A percentile compares a stretch with the other conserved stretches of the same genome.
Conservation (phyloP, 1,284 basidiomycete species). For the Acaromyces ingoldii region DNA sequence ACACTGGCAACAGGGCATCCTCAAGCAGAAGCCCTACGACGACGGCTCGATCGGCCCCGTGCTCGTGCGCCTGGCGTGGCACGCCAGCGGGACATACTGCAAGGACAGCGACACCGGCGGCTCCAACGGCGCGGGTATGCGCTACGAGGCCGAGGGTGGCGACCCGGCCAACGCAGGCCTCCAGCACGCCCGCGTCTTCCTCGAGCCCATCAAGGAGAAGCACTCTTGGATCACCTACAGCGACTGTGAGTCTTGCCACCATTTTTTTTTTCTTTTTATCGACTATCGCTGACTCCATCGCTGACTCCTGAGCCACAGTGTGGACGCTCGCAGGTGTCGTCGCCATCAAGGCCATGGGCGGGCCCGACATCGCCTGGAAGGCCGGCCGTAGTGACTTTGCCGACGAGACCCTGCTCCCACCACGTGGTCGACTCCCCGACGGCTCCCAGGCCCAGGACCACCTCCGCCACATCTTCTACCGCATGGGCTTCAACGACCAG, state of each 20-base stretch:
- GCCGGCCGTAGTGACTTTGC: conserved; percentile 56
- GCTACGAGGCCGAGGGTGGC: conserved; percentile 54
- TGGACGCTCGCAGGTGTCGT: conserved; percentile 55
- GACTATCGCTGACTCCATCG: neutral
- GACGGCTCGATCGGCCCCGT: conserved; percentile 48
- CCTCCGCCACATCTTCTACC: conserved; percentile 56
- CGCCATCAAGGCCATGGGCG: conserved; percentile 57
- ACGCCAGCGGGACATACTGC: conserved; percentile 49
- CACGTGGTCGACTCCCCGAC: conserved; percentile 56
- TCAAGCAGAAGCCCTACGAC: conserved; percentile 50
- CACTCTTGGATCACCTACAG: conserved; percentile 58
- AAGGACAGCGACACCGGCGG: conserved; percentile 55
- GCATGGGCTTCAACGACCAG: conserved; percentile 58
- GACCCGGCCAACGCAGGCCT: conserved; percentile 53
- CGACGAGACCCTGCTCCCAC: conserved; percentile 48
- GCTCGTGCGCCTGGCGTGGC: conserved; percentile 49
- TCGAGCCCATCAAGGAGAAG: conserved; percentile 56
- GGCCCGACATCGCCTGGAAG: conserved; percentile 54
- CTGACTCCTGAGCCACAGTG: conserved; percentile 1
- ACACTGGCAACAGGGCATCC: conserved; percentile 16
- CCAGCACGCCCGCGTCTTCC: conserved; percentile 56
- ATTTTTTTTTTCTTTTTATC: neutral
- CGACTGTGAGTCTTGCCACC: conserved; percentile 47
- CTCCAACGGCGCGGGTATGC: conserved; percentile 55
- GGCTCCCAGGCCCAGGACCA: conserved; percentile 56